Base-by-base conservation (phyloP, 179 eudicot genomes). In the Drosera spatulata region DNA sequence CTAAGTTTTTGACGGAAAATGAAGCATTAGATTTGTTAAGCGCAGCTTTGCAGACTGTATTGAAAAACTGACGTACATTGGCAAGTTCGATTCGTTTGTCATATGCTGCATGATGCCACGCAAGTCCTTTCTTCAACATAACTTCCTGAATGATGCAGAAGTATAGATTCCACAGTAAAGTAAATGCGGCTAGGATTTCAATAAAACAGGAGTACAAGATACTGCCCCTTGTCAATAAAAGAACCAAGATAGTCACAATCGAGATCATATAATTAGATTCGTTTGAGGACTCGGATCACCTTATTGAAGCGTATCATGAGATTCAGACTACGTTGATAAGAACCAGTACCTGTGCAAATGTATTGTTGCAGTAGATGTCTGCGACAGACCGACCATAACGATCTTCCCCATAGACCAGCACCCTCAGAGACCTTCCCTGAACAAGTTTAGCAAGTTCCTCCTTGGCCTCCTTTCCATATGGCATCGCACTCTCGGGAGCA, bases 401-500 rank as follows among this genome's bases (percentile, higher is more conserved):
- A 59, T 93, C 99, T 56, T 82, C 71, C 33, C 58, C 82, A 60
- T 80, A 89, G 39, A 93, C 83, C 2, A 76, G 83, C 56, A 89
- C 71, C 61, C 67, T 73, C 64, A 84, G 56, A 54, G 82, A 62
- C 70, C 82, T 86, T 4, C 88, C 91, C 55, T 80, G 82, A 41
- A 89, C 79, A 59, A 93, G 75, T 65, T 81, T 84, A 39, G 61
- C 52, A 42, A 93, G 66, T 67, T 84, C 99, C 70, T 84, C 88
- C 74, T 86, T 86, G 2, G 99, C 99, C 75, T 93, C 77, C 73
- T 82, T 53, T 37, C 99, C 99, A 12, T 80, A 84, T 6, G 96
- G 95, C 99, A 93, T 93, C 77, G 73, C 13, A 57, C 88, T 66
- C 73, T 93, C 99, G 4, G 99, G 99, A 61, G 99, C 96, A 80